phyloP scores from a whole-genome alignment of 176 grass and related monocot genomes.

The Oryza nivara region DNA sequence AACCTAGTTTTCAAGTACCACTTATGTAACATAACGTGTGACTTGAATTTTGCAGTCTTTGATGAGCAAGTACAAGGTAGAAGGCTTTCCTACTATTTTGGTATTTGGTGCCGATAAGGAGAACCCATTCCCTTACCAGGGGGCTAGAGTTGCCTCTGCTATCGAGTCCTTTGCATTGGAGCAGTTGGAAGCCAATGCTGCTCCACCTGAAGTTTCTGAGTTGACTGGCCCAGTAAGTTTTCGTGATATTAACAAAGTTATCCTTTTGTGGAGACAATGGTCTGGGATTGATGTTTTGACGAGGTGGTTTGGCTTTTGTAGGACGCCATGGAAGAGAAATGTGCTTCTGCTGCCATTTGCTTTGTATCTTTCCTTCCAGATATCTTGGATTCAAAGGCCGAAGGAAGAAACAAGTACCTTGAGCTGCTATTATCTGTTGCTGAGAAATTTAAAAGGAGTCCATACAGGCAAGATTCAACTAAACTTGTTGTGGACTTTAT shows the following conservation, averaged over 20 bases:
- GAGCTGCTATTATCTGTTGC: conserved; percentile 78
- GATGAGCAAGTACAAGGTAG: conserved; percentile 97
- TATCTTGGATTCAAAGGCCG: conserved; percentile 96
- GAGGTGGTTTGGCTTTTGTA: conserved; percentile 34
- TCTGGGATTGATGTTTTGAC: conserved; percentile 34
- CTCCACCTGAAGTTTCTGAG: conserved; percentile 84
- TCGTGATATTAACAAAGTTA: conserved; percentile 19
- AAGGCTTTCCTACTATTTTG: conserved; percentile 98
- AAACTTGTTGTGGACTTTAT: conserved; percentile 7
- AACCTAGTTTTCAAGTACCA: background rate
- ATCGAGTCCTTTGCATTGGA: conserved; percentile 88
- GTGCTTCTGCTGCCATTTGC: conserved; percentile 94
- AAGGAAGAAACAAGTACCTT: conserved; percentile 95
- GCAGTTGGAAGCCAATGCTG: conserved; percentile 85
- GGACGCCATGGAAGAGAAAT: conserved; percentile 95
- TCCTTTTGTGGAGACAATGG: background rate
- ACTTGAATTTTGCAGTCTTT: conserved; percentile 71
- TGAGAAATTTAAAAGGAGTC: conserved; percentile 93
- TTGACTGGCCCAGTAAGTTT: conserved; percentile 69
- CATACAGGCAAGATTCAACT: conserved; percentile 78
- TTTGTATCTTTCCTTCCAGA: conserved; percentile 99
- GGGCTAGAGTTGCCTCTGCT: conserved; percentile 71
- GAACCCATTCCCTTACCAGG: conserved; percentile 76
- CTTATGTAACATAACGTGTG: background rate
- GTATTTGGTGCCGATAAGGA: conserved; percentile 96